Base-by-base conservation (phyloP, 2,329 filamentous ascomycete genomes). In the Exophiala bonariae region DNA sequence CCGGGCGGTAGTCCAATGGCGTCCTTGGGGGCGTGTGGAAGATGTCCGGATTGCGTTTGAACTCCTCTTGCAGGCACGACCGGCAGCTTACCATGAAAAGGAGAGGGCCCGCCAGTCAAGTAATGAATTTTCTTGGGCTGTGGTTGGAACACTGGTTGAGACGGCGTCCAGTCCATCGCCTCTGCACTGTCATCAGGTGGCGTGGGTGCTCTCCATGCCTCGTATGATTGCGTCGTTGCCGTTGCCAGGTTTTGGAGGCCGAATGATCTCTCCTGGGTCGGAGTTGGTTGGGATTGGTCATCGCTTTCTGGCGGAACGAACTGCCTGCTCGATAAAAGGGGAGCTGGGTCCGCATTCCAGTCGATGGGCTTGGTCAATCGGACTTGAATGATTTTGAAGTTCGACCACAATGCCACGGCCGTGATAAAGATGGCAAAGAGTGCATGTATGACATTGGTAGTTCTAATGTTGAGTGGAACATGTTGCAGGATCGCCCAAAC, bases 81-180 rank as follows among this genome's bases (percentile, higher is more conserved):
- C 17, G 72, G 72, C 4, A 74, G 54, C 33, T 60, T 63, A 23
- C 71, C 71, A 50, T 68, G 65, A 44, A 75, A 75, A n/a, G 71
- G 70, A 33, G 62, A 63, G 10, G 68, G 66, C 4, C 60, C 63
- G 11, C 63, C 56, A 22, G 65, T 61, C 18, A 53, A 60, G 36
- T 59, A 58, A 33, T 64, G 59, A 34, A 63, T 61, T 30, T 60
- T 59, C 36, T 53, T 53, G 10, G 47, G 49, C 19, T 47, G 45
- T 17, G 57, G 55, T 18, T 48, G 32, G 33, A 59, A 58, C 6
- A 26, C 28, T 11, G 41, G 49, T 32, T 69, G 64, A 28, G 72
- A 70, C n/a, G 74, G 74, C 26, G 70, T 71, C 74, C 74, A 77
- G 50, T 77, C 74, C 74, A 77, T 76, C 33, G 64, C 65, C 49